phyloP scores from a whole-genome alignment of 2,329 filamentous ascomycete genomes.

The Incumbomyces delicatus region DNA sequence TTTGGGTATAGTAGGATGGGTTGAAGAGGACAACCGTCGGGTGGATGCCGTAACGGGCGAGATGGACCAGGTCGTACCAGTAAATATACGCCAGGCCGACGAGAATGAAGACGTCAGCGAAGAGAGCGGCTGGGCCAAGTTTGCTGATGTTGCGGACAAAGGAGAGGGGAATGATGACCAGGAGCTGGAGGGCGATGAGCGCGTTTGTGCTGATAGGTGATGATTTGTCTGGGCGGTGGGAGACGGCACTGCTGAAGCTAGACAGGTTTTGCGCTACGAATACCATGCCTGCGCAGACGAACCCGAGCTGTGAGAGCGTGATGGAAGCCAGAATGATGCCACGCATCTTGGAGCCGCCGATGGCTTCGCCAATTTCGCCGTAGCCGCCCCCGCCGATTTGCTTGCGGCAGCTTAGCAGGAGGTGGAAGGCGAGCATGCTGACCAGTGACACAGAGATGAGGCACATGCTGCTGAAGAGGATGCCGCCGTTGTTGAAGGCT shows the following conservation, averaged over 20 bases:
- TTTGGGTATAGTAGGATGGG: constrained; percentile 57
- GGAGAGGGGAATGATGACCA: constrained; percentile 55
- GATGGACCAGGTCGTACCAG: constrained; percentile 54
- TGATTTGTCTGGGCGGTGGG: constrained; percentile 25
- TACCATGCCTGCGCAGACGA: constrained; percentile 67
- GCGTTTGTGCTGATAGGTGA: constrained; percentile 45
- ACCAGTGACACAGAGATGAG: constrained; percentile 56
- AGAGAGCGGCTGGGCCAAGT: constrained; percentile 56
- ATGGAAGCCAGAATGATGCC: constrained; percentile 59
- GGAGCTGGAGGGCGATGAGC: constrained; percentile 57
- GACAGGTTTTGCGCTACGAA: constrained; percentile 67
- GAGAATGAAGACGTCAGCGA: constrained; percentile 63
- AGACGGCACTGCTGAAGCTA: constrained; percentile 57
- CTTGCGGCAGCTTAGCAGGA: constrained; percentile 58
- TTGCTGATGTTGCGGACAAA: constrained; percentile 68
- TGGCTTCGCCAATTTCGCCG: constrained; percentile 60
- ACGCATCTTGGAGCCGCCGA: constrained; percentile 55
- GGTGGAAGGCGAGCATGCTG: constrained; percentile 61
- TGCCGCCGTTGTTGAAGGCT: constrained; percentile 67
- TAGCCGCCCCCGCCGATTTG: constrained; percentile 57
- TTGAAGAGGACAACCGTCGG: constrained; percentile 60
- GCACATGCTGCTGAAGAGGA: constrained; percentile 62
- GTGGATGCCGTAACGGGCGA: constrained; percentile 48
- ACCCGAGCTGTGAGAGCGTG: constrained; percentile 64
- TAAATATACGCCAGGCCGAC: constrained; percentile 65